phyloP scores from a whole-genome alignment of 1,284 basidiomycete species.

The Heterobasidion parviporum region DNA sequence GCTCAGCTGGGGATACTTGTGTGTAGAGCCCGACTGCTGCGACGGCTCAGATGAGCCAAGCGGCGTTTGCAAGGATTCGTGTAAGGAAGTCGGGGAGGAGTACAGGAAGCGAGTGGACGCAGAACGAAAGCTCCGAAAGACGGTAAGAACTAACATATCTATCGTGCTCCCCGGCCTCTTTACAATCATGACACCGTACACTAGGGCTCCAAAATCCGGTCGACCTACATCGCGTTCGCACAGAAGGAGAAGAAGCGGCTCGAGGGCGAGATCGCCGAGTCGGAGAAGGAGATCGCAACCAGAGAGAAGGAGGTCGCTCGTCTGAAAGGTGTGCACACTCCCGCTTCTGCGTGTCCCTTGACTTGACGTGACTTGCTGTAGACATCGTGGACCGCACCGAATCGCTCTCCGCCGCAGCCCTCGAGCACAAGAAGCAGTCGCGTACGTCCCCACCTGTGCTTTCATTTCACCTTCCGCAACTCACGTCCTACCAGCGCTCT shows the following conservation, averaged over 20 bases:
- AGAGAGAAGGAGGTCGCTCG: slow-evolving; percentile 65
- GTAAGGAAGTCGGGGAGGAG: slow-evolving; percentile 67
- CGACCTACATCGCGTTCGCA: slow-evolving; percentile 81
- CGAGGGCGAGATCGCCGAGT: slow-evolving; percentile 46
- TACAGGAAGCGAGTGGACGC: slow-evolving; percentile 62
- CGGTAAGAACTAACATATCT: slow-evolving; percentile 37
- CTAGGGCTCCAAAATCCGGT: slow-evolving; percentile 86
- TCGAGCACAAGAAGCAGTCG: slow-evolving; percentile 79
- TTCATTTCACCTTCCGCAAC: slow-evolving; percentile 9
- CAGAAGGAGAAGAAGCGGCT: slow-evolving; percentile 81
- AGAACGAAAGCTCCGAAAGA: slow-evolving; percentile 72
- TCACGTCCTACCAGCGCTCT: slow-evolving; percentile 55
- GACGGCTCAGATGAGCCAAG: slow-evolving; percentile 92
- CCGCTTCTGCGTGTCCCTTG: neutral
- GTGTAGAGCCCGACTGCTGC: slow-evolving; percentile 84
- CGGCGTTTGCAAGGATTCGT: slow-evolving; percentile 77
- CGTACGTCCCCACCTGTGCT: slow-evolving; percentile 45
- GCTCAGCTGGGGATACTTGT: neutral
- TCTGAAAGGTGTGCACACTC: slow-evolving; percentile 43
- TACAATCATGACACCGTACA: neutral
- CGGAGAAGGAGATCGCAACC: slow-evolving; percentile 50
- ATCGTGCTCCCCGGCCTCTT: neutral
- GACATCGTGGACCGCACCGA: slow-evolving; percentile 65
- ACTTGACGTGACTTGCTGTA: slow-evolving; percentile 17
- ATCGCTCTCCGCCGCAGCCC: slow-evolving; percentile 61